Evolutionary conservation across 805 yeast species (phyloP), one percentile per base, ranked within the genome.

Genomic region (Debaryomyces hansenii): DNA sequence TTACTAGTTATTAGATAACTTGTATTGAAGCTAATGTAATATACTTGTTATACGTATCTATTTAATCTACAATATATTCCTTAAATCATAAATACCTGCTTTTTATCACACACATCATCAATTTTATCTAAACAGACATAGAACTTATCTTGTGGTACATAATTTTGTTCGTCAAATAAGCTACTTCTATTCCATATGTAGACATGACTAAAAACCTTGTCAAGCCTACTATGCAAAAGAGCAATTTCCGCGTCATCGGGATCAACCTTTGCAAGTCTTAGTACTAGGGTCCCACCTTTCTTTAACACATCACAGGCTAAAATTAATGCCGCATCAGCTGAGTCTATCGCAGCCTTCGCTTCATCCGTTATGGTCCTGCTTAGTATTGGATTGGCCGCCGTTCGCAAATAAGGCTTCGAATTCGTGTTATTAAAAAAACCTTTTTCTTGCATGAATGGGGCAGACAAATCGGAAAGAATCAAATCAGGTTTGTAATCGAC

Each of bases 251-350:
- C 55, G 46, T 72, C 73, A 2, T 50, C 46, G 4, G 46, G 20
- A 36, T 63, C 55, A 0, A 67, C 64, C 8, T 42, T 37, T 8
- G 63, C 45, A 20, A 72, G 45, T 39, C 75, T 52, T 5, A 68
- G 43, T 6, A 72, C 63, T 35, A 71, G 52, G 1, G 54, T 60
- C 1, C 77, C 77, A 1, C 54, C 54, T 11, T 63, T 58, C 35
- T 50, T 56, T 48, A 72, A 55, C 0, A 62, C 44, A 1, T 57
- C 57, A 40, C 71, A 64, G 10, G 62, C 52, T 14, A 72, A 49
- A 3, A 68, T 47, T 29, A 71, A 52, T 1, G 73, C 58, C 0
- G 75, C 75, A 43, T 72, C 77, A 0, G 75, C 74, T 54, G 70
- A 52, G 51, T 72, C 77, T 11, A 71, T 51, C 2, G 66, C 51